phyloP scores from a whole-genome alignment of 2,329 filamentous ascomycete species.

The Sordariomycetes sp. region DNA sequence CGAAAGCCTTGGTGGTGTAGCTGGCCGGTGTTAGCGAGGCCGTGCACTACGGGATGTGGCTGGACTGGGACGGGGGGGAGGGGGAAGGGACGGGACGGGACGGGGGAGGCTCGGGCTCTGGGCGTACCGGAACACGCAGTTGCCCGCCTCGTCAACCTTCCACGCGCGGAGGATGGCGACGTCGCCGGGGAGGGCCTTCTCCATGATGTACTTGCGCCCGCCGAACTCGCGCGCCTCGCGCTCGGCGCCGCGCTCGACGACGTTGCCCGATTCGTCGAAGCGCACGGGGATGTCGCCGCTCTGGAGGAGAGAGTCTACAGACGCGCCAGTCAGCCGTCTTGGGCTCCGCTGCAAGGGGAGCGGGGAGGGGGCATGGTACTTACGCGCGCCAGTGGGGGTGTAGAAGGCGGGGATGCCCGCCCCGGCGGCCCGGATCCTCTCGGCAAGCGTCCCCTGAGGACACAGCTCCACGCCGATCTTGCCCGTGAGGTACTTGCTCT shows the following conservation, averaged over 20 bases:
- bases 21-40: conserved; percentile 11
- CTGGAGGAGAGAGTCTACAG: conserved; percentile 47
- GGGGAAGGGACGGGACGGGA: too few relatives aligned
- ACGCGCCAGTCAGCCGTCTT: conserved; percentile 6
- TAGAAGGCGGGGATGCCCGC: conserved; percentile 73
- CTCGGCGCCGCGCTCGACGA: conserved; percentile 49
- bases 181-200: conserved; percentile 62
- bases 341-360: too few relatives aligned
- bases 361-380: conserved; percentile 12
- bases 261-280: conserved; percentile 42
- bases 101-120: conserved; percentile 15
- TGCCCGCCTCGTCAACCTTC: conserved; percentile 65
- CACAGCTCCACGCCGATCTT: conserved; percentile 63
- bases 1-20: conserved; percentile 64
- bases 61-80: too few relatives aligned
- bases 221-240: conserved; percentile 63
- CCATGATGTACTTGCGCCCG: conserved; percentile 63
- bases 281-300: conserved; percentile 54
- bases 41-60: too few relatives aligned
- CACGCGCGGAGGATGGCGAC: conserved; percentile 66
- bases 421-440: conserved; percentile 58
- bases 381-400: conserved; percentile 59
- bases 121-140: conserved; percentile 57
- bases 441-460: conserved; percentile 62
- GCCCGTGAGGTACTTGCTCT: conserved; percentile 63